Percentiles rank a stretch among this genome's conserved stretches.
phyloP scores from a whole-genome alignment of 768 basidiomycete species.

The Pluteus cervinus region DNA sequence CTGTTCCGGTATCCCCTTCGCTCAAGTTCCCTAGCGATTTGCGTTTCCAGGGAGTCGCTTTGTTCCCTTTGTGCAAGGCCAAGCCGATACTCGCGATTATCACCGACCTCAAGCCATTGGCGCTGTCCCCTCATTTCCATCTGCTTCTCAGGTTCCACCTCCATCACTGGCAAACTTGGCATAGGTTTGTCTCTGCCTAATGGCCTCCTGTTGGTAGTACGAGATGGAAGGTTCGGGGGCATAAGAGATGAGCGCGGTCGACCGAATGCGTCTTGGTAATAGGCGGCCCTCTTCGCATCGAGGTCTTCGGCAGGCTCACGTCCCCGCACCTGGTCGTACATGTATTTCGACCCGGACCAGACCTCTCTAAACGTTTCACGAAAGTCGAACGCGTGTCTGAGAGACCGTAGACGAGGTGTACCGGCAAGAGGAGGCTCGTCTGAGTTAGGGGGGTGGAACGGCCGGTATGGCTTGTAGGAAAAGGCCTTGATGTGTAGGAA shows the following conservation, averaged over 20 bases:
- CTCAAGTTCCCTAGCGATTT: constrained; percentile 48
- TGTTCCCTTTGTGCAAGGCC: constrained; percentile 33
- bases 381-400: constrained; percentile 63
- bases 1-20: constrained; percentile 44
- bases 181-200: background rate
- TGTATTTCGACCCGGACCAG: constrained; percentile 50
- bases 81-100: constrained; percentile 40
- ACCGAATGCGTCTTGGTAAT: constrained; percentile 41
- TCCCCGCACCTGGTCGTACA: constrained; percentile 46
- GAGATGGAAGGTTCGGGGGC: too few species aligned
- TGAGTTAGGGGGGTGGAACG: constrained; percentile 20
- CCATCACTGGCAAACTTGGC: constrained; percentile 22
- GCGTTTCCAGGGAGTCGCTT: constrained; percentile 46
- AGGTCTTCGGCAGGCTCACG: constrained; percentile 46
- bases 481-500: constrained; percentile 71
- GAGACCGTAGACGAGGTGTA: constrained; percentile 51
- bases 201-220: constrained; percentile 2
- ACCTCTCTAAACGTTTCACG: constrained; percentile 64
- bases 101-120: constrained; percentile 48
- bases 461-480: constrained; percentile 58
- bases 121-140: constrained; percentile 37
- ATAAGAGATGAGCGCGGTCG: too few species aligned
- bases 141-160: constrained; percentile 34
- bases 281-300: constrained; percentile 33
- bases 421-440: constrained; percentile 23